Conservation (phyloP, 176 grass and related monocot genomes). For the Thalia dealbata region DNA sequence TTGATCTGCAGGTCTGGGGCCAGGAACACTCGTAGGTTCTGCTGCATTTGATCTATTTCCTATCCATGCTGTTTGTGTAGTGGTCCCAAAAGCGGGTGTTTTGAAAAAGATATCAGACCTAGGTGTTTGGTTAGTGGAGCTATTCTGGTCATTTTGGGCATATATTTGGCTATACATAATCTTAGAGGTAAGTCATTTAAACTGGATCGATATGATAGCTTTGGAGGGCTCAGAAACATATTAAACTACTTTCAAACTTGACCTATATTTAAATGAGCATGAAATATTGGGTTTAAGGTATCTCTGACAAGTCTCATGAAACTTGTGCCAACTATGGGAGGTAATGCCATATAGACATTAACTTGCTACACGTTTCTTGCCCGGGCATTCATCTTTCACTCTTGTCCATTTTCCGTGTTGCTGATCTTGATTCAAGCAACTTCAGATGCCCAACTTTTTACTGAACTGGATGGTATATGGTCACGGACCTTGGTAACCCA, state of each 20-base stretch:
- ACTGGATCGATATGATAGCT: not conserved
- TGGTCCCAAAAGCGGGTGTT: constrained; percentile 58
- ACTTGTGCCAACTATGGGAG: not conserved
- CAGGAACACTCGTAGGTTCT: constrained; percentile 84
- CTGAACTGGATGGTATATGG: too few species aligned
- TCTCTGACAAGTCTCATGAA: not conserved
- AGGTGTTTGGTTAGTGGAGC: constrained; percentile 78
- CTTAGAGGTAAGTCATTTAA: constrained; percentile 46
- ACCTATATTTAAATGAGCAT: not conserved
- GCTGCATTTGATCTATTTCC: constrained; percentile 82
- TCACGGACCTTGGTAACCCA: too few species aligned
- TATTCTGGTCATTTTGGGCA: constrained; percentile 90
- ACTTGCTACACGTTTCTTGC: too few species aligned
- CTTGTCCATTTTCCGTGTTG: not conserved
- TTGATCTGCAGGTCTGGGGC: constrained; percentile 59
- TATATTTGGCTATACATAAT: constrained; percentile 88
- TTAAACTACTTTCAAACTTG: not conserved
- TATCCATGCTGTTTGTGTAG: constrained; percentile 78
- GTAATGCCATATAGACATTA: not conserved
- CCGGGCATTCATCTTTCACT: not conserved
- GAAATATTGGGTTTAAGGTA: not conserved
- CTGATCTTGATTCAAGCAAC: too few species aligned
- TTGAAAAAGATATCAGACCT: constrained; percentile 85
- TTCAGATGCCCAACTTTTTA: too few species aligned
- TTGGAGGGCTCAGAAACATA: not conserved